Evolutionary conservation across 208 protist genomes (phyloP).

Genomic region (Acanthamoeba royreba): DNA sequence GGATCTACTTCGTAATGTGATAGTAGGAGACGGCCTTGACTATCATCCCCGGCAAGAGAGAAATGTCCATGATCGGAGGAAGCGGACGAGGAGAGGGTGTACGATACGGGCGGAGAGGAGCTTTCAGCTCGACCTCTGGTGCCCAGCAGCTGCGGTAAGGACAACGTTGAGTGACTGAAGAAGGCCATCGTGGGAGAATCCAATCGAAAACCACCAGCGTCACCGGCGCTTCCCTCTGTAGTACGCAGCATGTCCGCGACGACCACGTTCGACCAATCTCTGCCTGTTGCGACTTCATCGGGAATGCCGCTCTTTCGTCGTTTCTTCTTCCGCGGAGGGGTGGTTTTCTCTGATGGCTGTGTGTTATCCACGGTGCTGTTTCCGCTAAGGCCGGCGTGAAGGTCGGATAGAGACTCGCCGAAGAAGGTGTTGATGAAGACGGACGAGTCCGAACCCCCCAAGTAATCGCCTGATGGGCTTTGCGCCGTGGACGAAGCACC

Average conservation of each 20-base stretch:
- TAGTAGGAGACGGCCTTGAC: no score
- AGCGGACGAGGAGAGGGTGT: no score
- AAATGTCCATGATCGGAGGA: no score
- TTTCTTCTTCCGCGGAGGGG: neutral
- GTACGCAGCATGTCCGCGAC: no score
- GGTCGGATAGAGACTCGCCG: no score
- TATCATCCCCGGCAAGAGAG: no score
- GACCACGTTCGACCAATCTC: neutral
- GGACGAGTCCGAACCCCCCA: neutral
- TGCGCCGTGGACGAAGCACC: neutral
- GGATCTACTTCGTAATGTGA: no score
- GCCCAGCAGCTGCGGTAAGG: neutral
- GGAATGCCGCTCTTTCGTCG: neutral
- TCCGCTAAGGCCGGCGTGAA: no score
- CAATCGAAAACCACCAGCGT: no score
- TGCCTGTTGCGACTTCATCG: neutral
- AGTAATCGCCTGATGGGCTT: no score
- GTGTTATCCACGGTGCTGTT: neutral
- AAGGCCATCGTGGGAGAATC: neutral
- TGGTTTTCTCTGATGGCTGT: neutral
- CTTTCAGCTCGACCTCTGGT: neutral
- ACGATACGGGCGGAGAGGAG: neutral
- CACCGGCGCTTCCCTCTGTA: no score
- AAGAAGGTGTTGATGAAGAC: neutral
- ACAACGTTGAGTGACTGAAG: neutral